Evolutionary conservation across 805 yeast species (phyloP).

Genomic region (Lachancea lanzarotensis): DNA sequence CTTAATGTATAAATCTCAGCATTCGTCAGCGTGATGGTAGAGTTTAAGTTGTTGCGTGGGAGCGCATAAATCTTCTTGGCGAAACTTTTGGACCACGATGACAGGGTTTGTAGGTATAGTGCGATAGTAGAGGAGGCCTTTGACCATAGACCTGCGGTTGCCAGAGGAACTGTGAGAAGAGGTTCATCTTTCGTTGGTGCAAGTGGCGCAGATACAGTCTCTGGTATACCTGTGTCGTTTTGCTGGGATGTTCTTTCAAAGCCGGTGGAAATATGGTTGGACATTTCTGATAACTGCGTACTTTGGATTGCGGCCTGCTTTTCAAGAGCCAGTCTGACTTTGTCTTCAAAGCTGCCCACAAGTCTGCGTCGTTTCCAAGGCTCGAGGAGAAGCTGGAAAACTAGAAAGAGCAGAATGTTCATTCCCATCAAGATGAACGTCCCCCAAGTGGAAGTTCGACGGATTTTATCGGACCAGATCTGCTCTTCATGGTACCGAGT

Average conservation of each 20-base stretch:
- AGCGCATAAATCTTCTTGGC: background rate
- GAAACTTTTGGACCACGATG: constrained; percentile 1
- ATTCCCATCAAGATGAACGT: constrained; percentile 85
- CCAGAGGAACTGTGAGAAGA: background rate
- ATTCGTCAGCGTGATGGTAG: constrained; percentile 10
- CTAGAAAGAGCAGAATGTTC: constrained; percentile 67
- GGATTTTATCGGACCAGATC: constrained; percentile 93
- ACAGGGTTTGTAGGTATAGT: background rate
- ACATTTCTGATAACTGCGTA: constrained; percentile 22
- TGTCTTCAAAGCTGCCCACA: constrained; percentile 76
- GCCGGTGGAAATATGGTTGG: constrained; percentile 6
- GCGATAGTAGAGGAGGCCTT: background rate
- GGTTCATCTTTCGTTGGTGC: too few relatives aligned
- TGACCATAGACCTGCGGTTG: background rate
- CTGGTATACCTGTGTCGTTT: background rate
- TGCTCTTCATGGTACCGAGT: constrained; percentile 95
- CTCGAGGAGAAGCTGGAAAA: constrained; percentile 83
- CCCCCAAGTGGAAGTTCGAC: constrained; percentile 95
- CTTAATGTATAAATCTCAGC: constrained; percentile 13
- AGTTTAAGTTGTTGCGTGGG: constrained; percentile 3
- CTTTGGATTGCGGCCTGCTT: constrained; percentile 29
- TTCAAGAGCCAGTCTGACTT: constrained; percentile 53
- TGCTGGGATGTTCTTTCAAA: background rate
- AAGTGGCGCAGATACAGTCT: background rate
- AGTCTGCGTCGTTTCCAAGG: constrained; percentile 87